These are phyloP conservation scores for Lomentospora prolificans DNA, from an alignment of 2,329 filamentous ascomycete species.

Conservation along the genomic window DNA sequence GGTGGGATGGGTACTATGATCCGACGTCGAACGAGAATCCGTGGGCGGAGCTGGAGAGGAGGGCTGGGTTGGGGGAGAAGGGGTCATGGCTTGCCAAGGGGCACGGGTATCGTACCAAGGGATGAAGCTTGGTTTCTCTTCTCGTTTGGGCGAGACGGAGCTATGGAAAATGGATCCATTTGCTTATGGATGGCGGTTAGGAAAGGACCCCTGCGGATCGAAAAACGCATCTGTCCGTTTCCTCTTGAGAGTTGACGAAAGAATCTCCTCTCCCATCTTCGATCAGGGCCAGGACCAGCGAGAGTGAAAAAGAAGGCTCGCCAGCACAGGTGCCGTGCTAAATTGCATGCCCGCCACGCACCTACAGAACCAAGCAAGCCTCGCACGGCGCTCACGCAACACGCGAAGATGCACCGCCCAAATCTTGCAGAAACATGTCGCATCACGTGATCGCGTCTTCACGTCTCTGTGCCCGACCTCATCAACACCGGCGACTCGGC, in stretches of 20 bases:
- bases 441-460: neutral
- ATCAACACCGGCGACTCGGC: neutral
- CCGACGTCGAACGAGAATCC: slow-evolving; percentile 62
- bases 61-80: slow-evolving; percentile 29
- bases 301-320: no score
- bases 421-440: neutral
- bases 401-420: neutral
- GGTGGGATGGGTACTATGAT: slow-evolving; percentile 62
- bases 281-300: no score
- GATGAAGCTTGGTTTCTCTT: neutral
- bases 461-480: neutral
- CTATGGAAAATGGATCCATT: no score
- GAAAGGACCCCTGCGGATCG: no score
- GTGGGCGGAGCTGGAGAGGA: slow-evolving; percentile 50
- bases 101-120: neutral
- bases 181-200: no score
- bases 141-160: neutral
- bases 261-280: no score
- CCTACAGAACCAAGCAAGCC: no score
- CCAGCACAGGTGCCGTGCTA: no score
- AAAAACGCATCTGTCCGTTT: no score
- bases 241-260: no score
- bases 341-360: no score
- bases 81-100: slow-evolving; percentile 33
- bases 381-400: neutral